A percentile compares a stretch with the other conserved stretches of the same genome.
These are phyloP conservation scores for Beauveria australis DNA, from an alignment of 2,329 filamentous ascomycete genomes.

Conservation along the genomic window DNA sequence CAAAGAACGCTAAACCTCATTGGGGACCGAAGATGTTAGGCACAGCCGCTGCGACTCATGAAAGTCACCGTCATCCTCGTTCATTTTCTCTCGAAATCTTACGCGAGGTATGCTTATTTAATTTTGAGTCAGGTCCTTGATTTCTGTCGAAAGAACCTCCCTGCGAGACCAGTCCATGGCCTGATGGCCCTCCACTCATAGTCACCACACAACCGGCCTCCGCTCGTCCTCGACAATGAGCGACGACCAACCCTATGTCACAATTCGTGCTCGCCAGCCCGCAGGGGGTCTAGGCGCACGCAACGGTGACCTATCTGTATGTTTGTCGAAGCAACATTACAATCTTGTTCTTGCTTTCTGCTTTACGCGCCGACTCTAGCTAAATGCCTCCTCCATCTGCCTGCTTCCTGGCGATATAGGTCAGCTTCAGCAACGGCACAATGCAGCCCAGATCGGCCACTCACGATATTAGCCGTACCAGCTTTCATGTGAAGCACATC, in stretches of 20 bases:
- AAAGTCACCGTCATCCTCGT: not conserved
- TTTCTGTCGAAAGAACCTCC: not conserved
- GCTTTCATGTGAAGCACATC: conserved; percentile 49
- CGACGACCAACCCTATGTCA: conserved; percentile 41
- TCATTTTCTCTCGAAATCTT: not conserved
- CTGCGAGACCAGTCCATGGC: not conserved
- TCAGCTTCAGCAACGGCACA: not conserved
- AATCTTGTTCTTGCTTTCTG: not conserved
- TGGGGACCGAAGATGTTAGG: conserved; percentile 26
- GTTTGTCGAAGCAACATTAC: conserved; percentile 19
- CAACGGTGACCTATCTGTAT: conserved; percentile 41
- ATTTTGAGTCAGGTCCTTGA: not conserved
- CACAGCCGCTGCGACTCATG: not conserved
- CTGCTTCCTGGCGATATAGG: not conserved
- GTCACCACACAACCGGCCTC: not conserved
- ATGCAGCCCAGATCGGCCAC: conserved; percentile 33
- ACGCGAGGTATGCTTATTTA: not conserved
- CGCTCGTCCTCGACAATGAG: conserved; percentile 24
- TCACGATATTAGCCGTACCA: conserved; percentile 50
- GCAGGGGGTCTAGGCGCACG: conserved; percentile 37
- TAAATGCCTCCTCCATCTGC: conserved; percentile 8
- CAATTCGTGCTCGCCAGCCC: conserved; percentile 42
- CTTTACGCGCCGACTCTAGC: not conserved
- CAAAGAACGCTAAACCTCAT: conserved; percentile 22
- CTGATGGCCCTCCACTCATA: conserved; percentile 4